Conservation (phyloP, 768 basidiomycete genomes). For the Trametes cinnabarina region DNA sequence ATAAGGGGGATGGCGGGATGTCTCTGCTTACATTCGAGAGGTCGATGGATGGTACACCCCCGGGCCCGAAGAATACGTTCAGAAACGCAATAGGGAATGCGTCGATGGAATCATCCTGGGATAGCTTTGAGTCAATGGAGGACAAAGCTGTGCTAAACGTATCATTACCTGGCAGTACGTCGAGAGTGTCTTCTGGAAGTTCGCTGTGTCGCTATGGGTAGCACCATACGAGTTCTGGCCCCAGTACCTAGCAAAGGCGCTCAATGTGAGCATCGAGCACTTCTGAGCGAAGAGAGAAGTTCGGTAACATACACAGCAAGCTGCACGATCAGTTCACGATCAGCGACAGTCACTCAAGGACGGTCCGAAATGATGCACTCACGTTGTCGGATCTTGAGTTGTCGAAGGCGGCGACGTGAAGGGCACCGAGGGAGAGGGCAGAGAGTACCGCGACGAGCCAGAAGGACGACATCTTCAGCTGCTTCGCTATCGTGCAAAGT, state of each 20-base stretch:
- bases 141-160: not conserved
- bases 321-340: constrained; percentile 14
- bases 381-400: constrained; percentile 22
- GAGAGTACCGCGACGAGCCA: constrained; percentile 12
- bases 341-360: not conserved
- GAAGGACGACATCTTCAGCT: constrained; percentile 14
- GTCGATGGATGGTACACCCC: constrained; percentile 57
- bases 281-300: no score
- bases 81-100: constrained; percentile 63
- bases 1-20: no score
- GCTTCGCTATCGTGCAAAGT: not conserved
- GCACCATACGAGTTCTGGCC: constrained; percentile 64
- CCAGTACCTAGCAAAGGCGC: constrained; percentile 40
- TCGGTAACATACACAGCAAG: constrained; percentile 30
- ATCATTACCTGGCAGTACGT: constrained; percentile 49
- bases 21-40: constrained; percentile 55
- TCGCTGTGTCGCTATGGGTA: constrained; percentile 39
- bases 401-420: constrained; percentile 15
- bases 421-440: constrained; percentile 6
- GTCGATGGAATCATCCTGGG: constrained; percentile 55
- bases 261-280: no score
- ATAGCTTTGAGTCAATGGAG: not conserved
- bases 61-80: constrained; percentile 56
- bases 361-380: not conserved
- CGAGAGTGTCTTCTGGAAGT: constrained; percentile 51